Conservation (phyloP, 306 rosid species). For the Rosa chinensis region DNA sequence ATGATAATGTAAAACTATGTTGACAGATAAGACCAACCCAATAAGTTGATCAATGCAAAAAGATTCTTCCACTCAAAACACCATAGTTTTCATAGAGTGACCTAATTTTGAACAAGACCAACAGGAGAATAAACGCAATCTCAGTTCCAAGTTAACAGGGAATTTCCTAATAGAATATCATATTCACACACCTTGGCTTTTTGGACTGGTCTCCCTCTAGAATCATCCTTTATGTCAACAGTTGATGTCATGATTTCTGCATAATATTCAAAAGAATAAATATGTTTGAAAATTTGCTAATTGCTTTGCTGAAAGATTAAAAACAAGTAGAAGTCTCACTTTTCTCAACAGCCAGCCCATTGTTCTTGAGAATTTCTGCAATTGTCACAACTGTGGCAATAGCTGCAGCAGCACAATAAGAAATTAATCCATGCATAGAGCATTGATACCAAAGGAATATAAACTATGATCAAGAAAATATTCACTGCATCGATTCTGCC, state of each 20-base stretch:
- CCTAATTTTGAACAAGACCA: background rate
- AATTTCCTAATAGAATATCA: background rate
- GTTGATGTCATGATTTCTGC: constrained; percentile 52
- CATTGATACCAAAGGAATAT: background rate
- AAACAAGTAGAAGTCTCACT: constrained; percentile 25
- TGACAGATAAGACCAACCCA: constrained; percentile 1
- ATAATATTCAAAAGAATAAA: background rate
- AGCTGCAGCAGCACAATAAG: constrained; percentile 33
- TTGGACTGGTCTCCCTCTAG: constrained; percentile 45
- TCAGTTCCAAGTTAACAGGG: background rate
- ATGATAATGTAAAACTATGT: background rate
- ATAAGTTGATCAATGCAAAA: background rate
- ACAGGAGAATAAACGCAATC: background rate
- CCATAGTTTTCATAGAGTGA: background rate
- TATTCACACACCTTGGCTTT: constrained; percentile 22
- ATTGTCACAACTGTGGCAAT: constrained; percentile 52
- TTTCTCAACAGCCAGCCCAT: constrained; percentile 49
- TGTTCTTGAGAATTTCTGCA: constrained; percentile 49
- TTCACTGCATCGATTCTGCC: background rate
- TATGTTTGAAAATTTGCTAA: background rate
- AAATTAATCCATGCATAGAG: background rate
- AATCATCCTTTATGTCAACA: constrained; percentile 50
- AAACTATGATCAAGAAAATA: background rate
- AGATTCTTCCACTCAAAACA: background rate
- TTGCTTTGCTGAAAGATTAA: background rate